Percentiles rank a stretch among this genome's conserved stretches.
These are phyloP conservation scores for Starmerella ratchasimensis DNA, from an alignment of 805 yeast genomes.

Conservation along the genomic window DNA sequence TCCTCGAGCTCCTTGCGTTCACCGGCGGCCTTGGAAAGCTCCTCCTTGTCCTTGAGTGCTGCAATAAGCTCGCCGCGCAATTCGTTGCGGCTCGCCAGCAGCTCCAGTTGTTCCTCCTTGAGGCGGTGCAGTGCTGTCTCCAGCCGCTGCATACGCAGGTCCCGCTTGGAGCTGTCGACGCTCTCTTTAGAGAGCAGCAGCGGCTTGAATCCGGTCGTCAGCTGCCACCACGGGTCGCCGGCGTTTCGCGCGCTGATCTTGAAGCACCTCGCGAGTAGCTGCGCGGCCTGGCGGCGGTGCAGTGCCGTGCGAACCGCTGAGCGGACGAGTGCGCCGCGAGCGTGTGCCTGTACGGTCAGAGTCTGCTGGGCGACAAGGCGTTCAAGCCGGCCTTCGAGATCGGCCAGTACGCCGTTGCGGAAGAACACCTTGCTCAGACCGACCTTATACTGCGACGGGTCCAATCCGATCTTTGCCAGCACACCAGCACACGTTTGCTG, in stretches of 20 bases:
- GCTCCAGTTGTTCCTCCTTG: slow-evolving; percentile 26
- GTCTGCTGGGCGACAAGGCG: slow-evolving; percentile 41
- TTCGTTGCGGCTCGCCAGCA: slow-evolving; percentile 25
- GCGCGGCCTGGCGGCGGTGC: slow-evolving; percentile 55
- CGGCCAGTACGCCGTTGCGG: slow-evolving; percentile 64
- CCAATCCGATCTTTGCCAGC: slow-evolving; percentile 48
- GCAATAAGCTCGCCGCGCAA: slow-evolving; percentile 28
- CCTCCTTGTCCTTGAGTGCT: slow-evolving; percentile 28
- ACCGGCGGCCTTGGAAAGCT: slow-evolving; percentile 24
- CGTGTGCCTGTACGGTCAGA: slow-evolving; percentile 46
- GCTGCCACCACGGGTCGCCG: slow-evolving; percentile 64
- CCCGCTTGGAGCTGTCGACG: slow-evolving; percentile 17
- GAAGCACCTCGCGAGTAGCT: slow-evolving; percentile 51
- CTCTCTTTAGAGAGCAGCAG: slow-evolving; percentile 38
- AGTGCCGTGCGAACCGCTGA: slow-evolving; percentile 34
- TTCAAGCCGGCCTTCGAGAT: slow-evolving; percentile 66
- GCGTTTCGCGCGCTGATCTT: slow-evolving; percentile 34
- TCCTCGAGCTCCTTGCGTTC: slow-evolving; percentile 7
- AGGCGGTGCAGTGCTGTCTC: slow-evolving; percentile 20
- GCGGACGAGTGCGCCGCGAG: slow-evolving; percentile 55
- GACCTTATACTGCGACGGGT: slow-evolving; percentile 43
- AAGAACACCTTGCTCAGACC: slow-evolving; percentile 65
- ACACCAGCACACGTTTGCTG: slow-evolving; percentile 60
- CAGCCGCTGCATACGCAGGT: slow-evolving; percentile 23
- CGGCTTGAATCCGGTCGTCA: slow-evolving; percentile 63